Conservation (phyloP, 139 green algal genomes). For the Chlorella sp. region DNA sequence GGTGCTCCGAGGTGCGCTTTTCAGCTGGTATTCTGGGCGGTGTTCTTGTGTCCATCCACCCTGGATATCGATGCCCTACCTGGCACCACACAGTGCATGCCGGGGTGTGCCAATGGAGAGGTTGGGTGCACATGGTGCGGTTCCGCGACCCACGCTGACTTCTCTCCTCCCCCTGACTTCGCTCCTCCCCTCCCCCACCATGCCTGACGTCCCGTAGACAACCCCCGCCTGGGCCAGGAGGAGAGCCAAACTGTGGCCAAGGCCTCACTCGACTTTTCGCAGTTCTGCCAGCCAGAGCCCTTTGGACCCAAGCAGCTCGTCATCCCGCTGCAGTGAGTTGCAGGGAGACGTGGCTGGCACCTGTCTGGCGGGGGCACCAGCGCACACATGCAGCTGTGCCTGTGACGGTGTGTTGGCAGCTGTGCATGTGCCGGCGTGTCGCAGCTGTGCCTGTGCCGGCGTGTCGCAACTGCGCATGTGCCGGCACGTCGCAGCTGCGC, state of each 20-base stretch:
- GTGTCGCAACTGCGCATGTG: background rate
- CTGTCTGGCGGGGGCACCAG: background rate
- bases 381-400: too few relatives aligned
- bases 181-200: too few relatives aligned
- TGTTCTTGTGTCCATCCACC: background rate
- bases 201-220: background rate
- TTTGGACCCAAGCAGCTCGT: conserved; percentile 33
- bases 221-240: background rate
- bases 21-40: background rate
- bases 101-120: too few relatives aligned
- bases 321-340: conserved; percentile 9
- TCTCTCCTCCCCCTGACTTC: too few relatives aligned
- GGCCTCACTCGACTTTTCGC: conserved; percentile 2
- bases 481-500: background rate
- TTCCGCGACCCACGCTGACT: too few relatives aligned
- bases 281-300: conserved; percentile 26
- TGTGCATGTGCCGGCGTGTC: too few relatives aligned
- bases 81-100: too few relatives aligned
- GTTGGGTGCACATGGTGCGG: too few relatives aligned
- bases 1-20: background rate
- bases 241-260: background rate
- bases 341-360: background rate
- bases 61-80: too few relatives aligned
- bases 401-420: too few relatives aligned
- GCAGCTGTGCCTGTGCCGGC: background rate